Evolutionary conservation across 2,329 filamentous ascomycete genomes (phyloP), one percentile per base, ranked within the genome.

Genomic region (Fusarium pseudograminearum): DNA sequence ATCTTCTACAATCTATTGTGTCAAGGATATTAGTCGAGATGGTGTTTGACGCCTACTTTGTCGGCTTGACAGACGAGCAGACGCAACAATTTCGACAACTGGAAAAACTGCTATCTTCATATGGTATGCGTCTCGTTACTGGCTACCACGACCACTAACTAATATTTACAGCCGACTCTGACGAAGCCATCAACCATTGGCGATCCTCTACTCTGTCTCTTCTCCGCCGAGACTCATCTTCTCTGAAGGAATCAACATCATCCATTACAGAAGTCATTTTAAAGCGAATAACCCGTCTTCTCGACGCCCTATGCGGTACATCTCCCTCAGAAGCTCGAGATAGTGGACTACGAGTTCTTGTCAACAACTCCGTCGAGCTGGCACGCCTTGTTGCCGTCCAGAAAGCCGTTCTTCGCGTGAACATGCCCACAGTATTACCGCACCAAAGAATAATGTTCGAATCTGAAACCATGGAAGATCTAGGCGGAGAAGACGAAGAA

Each of bases 101-200:
- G 60, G 86, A 89, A 75, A 74, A 79, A 7, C 57, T 73, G 11
- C 36, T 74, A 10, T 69, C 66, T 50, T 75, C 72, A 18, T 74
- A 68, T 36, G 70, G 78, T 79, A 57, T 40, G 69, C 67, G n/a
- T 34, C 18, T 24, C 10, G 34, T 34, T 20, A 3, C 4, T 20
- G 12, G 11, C 42, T n/a, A 44, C 3, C 14, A 42, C 4, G 9
- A 26, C 20, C 22, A 38, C 20, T 46, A 36, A 12, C 57, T 66
- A 54, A 56, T 33, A 10, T n/a, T 61, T 41, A 11, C 59, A 77
- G 74, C 77, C 80, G 82, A 80, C 50, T 82, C 85, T 7, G 80
- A 81, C 46, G 84, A 87, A 65, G 81, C 84, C 31, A 83, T 89
- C 65, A 91, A 90, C 74, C 86, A 89, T 74, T 91, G 89, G 89